These are phyloP conservation scores for Lasiosphaeris hirsuta DNA, from an alignment of 495 filamentous ascomycete genomes.

Conservation along the genomic window DNA sequence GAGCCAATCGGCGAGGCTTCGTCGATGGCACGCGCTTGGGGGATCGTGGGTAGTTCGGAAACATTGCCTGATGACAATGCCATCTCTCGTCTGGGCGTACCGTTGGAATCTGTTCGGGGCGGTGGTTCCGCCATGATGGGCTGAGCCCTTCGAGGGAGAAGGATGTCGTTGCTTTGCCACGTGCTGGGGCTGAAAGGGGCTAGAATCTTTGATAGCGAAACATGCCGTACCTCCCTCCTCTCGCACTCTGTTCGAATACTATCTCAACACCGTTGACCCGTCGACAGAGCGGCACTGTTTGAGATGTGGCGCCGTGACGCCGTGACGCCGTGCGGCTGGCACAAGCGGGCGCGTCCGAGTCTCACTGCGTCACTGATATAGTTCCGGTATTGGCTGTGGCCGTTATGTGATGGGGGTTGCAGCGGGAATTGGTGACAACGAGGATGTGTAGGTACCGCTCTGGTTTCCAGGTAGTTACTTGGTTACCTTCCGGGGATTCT, in stretches of 20 bases:
- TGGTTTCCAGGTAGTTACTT: too few species aligned
- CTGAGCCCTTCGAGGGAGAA: constrained; percentile 32
- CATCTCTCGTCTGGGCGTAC: constrained; percentile 18
- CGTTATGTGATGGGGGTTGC: too few species aligned
- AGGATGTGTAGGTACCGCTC: too few species aligned
- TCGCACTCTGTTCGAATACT: too few species aligned
- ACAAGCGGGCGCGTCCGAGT: too few species aligned
- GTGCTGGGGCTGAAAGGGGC: constrained; percentile 35
- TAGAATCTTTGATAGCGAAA: constrained; percentile 17
- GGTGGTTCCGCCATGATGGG: constrained; percentile 34
- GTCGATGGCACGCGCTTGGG: constrained; percentile 22
- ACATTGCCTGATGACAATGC: constrained; percentile 25
- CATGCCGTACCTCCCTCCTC: constrained; percentile 11
- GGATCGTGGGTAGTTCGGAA: constrained; percentile 29
- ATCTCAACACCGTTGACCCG: too few species aligned
- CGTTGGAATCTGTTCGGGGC: constrained; percentile 12
- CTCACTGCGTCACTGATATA: too few species aligned
- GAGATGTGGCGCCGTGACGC: too few species aligned
- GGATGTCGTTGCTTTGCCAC: constrained; percentile 51
- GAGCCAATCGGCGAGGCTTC: constrained; percentile 22
- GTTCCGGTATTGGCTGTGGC: too few species aligned
- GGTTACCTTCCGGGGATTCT: too few species aligned
- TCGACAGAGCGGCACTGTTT: background rate
- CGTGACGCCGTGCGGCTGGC: too few species aligned
- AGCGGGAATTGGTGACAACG: too few species aligned